phyloP scores from a whole-genome alignment of 2,329 filamentous ascomycete genomes.

The Calonectria pauciramosa region DNA sequence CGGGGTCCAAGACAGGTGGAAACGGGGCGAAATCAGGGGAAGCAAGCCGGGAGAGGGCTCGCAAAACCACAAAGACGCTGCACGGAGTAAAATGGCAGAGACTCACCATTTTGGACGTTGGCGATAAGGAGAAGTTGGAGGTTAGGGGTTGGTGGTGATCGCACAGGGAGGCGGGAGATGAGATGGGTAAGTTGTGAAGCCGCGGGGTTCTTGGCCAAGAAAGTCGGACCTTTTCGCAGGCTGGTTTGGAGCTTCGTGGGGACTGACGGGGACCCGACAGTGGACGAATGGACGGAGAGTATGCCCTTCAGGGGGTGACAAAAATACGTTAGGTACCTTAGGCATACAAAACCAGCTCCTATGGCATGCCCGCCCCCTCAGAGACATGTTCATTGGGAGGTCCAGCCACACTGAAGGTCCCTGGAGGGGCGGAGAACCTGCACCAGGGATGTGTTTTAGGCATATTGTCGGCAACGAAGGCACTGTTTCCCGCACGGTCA shows the following conservation, averaged over 20 bases:
- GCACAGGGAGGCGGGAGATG: slow-evolving; percentile 44
- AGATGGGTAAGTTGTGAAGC: slow-evolving; percentile 47
- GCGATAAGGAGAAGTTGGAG: slow-evolving; percentile 35
- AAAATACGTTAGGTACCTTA: slow-evolving; percentile 19
- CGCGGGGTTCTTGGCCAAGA: slow-evolving; percentile 48
- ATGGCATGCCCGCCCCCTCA: neutral
- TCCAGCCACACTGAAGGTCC: slow-evolving; percentile 16
- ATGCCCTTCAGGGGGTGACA: slow-evolving; percentile 14
- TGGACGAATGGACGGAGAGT: slow-evolving; percentile 23
- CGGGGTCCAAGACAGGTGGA: slow-evolving; percentile 42
- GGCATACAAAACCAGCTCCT: slow-evolving; percentile 17
- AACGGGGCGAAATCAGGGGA: slow-evolving; percentile 28
- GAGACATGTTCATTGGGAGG: neutral
- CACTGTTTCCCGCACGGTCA: slow-evolving; percentile 20
- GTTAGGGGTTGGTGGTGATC: slow-evolving; percentile 43
- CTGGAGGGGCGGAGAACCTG: neutral
- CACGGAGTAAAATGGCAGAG: slow-evolving; percentile 11
- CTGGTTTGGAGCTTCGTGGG: slow-evolving; percentile 46
- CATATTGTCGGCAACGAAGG: neutral
- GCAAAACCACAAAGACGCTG: slow-evolving; percentile 12
- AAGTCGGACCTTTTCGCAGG: slow-evolving; percentile 47
- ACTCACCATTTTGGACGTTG: slow-evolving; percentile 49
- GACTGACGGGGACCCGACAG: slow-evolving; percentile 28
- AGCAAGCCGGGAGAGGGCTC: slow-evolving; percentile 20
- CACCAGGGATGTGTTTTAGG: neutral